These are phyloP conservation scores for Colletotrichum shisoi DNA, from an alignment of 2,329 filamentous ascomycete genomes.

Conservation along the genomic window DNA sequence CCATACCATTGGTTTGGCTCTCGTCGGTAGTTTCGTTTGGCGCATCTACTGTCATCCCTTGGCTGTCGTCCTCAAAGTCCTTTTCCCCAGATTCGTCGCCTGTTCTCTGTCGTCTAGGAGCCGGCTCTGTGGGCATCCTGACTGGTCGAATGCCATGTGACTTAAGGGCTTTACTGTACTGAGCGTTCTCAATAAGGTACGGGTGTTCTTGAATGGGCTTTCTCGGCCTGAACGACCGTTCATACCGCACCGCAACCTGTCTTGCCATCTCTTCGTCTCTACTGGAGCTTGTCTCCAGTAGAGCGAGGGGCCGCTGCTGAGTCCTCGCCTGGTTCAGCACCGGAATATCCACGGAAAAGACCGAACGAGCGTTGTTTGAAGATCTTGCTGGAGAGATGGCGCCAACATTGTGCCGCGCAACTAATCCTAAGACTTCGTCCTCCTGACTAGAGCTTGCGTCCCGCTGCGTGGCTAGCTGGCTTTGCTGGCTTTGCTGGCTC, in stretches of 20 bases:
- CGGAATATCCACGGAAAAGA: not conserved
- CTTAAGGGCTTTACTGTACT: constrained; percentile 62
- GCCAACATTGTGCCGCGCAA: not conserved
- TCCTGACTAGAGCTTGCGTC: not conserved
- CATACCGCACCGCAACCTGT: constrained; percentile 47
- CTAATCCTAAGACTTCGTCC: not conserved
- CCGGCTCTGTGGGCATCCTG: constrained; percentile 50
- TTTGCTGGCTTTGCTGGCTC: not conserved
- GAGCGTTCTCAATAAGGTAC: constrained; percentile 64
- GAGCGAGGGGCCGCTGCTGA: not conserved
- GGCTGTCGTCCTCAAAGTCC: constrained; percentile 62
- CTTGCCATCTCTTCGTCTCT: constrained; percentile 32
- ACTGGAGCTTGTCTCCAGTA: not conserved
- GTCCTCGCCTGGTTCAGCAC: constrained; percentile 7
- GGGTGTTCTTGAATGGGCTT: constrained; percentile 70
- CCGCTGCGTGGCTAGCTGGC: not conserved
- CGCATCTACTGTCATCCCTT: constrained; percentile 48
- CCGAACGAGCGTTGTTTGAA: not conserved
- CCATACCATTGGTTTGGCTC: constrained; percentile 45
- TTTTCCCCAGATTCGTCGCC: constrained; percentile 59
- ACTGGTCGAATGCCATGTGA: constrained; percentile 64
- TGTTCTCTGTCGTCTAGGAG: constrained; percentile 42
- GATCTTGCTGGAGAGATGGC: not conserved
- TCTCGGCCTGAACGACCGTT: constrained; percentile 64
- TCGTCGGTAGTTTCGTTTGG: constrained; percentile 48